phyloP scores from a whole-genome alignment of 257 asterid genomes.

The Linderniella brevidens region DNA sequence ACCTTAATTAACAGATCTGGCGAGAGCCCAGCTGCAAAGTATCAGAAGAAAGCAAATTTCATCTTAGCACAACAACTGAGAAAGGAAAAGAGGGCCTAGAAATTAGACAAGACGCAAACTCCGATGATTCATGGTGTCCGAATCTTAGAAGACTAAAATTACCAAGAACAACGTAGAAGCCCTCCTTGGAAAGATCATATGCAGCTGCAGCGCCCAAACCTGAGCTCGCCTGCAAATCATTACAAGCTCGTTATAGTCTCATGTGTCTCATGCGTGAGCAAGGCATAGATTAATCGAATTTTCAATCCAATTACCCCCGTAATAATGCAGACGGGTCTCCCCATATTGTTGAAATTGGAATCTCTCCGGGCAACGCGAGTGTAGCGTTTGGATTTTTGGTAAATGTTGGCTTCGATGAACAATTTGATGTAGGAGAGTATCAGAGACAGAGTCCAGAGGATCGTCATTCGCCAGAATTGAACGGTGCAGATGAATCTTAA shows the following conservation, averaged over 20 bases:
- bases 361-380: constrained; percentile 17
- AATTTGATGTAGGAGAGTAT: constrained; percentile 32
- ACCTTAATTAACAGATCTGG: too few species aligned
- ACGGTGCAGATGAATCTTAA: constrained; percentile 20
- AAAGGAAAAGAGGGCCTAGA: too few species aligned
- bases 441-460: constrained; percentile 49
- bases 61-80: too few species aligned
- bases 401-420: constrained; percentile 16
- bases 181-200: constrained; percentile 57
- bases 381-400: constrained; percentile 10
- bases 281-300: not conserved
- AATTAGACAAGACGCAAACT: too few species aligned
- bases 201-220: constrained; percentile 91
- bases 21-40: too few species aligned
- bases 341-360: constrained; percentile 6
- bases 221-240: constrained; percentile 78
- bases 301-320: constrained; percentile 47
- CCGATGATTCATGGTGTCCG: too few species aligned
- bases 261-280: not conserved
- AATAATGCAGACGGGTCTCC: constrained; percentile 50
- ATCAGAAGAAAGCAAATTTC: too few species aligned
- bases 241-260: too few species aligned
- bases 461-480: constrained; percentile 66
- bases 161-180: constrained; percentile 72
- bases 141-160: too few species aligned